Conservation (phyloP, 805 yeast genomes). For the Candida nanaspora region DNA sequence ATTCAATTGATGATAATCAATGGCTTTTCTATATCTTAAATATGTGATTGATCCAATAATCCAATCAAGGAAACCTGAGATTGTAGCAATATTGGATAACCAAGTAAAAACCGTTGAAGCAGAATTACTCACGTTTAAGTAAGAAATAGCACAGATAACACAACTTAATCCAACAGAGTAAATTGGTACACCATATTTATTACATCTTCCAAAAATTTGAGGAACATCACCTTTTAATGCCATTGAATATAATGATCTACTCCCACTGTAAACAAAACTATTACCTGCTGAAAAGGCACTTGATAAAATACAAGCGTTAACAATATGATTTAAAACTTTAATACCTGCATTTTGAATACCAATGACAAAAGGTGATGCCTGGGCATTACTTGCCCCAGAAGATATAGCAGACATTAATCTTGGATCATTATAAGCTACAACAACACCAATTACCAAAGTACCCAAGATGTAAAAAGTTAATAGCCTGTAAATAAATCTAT, state of each 20-base stretch:
- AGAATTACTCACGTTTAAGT: conserved; percentile 54
- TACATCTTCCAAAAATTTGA: conserved; percentile 41
- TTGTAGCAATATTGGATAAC: conserved; percentile 60
- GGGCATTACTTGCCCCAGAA: conserved; percentile 51
- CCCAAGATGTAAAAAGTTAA: conserved; percentile 47
- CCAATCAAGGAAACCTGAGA: conserved; percentile 67
- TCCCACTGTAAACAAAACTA: conserved; percentile 58
- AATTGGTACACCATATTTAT: conserved; percentile 46
- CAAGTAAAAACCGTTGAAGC: conserved; percentile 58
- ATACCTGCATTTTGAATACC: conserved; percentile 62
- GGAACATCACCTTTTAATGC: conserved; percentile 67
- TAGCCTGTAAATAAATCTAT: conserved; percentile 47
- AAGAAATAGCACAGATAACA: conserved; percentile 45
- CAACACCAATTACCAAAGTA: conserved; percentile 46
- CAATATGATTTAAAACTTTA: conserved; percentile 56
- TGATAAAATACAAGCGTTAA: conserved; percentile 63
- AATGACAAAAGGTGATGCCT: conserved; percentile 70
- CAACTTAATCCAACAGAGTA: conserved; percentile 34
- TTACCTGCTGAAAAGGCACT: conserved; percentile 66
- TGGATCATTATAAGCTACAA: conserved; percentile 42
- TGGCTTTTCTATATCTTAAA: conserved; percentile 59
- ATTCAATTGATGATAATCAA: conserved; percentile 39
- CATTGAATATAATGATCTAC: conserved; percentile 59
- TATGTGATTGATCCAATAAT: conserved; percentile 47
- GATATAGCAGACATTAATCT: conserved; percentile 34